These are phyloP conservation scores for Paramecium caudatum DNA, from an alignment of 73 alveolate species.

Conservation along the genomic window DNA sequence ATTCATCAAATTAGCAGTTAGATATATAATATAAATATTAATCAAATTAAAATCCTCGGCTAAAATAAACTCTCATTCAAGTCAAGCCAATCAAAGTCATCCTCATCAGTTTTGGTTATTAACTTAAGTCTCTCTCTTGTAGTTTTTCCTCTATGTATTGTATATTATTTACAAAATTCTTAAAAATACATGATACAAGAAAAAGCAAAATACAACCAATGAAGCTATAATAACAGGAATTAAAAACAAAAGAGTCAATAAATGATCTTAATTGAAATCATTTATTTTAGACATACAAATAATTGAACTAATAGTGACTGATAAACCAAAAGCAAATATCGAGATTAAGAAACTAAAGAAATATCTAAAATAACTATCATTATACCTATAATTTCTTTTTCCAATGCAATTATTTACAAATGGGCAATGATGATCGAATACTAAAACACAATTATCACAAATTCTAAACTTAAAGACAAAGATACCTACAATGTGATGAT, in stretches of 20 bases:
- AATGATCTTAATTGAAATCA: not conserved
- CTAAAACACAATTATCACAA: conserved; percentile 91
- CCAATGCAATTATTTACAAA: conserved; percentile 94
- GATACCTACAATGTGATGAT: conserved; percentile 88
- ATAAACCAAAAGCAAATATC: conserved; percentile 15
- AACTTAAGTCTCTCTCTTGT: conserved; percentile 44
- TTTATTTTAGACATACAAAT: not conserved
- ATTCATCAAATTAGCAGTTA: conserved; percentile 70
- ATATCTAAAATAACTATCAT: not conserved
- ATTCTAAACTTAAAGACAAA: not conserved
- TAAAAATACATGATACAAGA: conserved; percentile 15
- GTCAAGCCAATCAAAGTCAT: conserved; percentile 62
- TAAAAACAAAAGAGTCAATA: conserved; percentile 13
- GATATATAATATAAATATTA: conserved; percentile 47
- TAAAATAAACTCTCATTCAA: conserved; percentile 16
- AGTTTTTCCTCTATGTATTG: conserved; percentile 38
- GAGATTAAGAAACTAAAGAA: conserved; percentile 40
- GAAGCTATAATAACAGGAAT: conserved; percentile 48
- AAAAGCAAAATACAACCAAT: not conserved
- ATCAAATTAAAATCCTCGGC: conserved; percentile 44
- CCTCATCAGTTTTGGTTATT: conserved; percentile 43
- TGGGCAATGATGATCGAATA: conserved; percentile 93
- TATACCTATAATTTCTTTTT: conserved; percentile 85
- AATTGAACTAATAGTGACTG: not conserved
- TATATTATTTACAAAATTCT: not conserved